Conservation (phyloP, 805 yeast species). For the Metschnikowia gelsemii region DNA sequence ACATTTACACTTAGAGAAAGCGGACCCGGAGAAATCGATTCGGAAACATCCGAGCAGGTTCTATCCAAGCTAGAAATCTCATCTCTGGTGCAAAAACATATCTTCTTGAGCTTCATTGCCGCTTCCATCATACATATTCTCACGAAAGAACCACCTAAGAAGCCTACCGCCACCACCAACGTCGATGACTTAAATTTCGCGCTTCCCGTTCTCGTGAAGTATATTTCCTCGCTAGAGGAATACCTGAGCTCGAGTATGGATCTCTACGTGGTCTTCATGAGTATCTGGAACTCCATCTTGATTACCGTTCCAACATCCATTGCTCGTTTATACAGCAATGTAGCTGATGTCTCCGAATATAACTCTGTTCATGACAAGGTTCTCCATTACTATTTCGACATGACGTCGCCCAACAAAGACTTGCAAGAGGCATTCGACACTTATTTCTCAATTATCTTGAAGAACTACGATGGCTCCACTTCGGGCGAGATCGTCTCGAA, state of each 20-base stretch:
- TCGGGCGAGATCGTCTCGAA: slow-evolving; percentile 2
- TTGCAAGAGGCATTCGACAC: slow-evolving; percentile 14
- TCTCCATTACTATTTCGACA: slow-evolving; percentile 23
- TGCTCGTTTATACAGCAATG: slow-evolving; percentile 27
- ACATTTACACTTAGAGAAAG: slow-evolving; percentile 18
- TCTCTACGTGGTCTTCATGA: slow-evolving; percentile 24
- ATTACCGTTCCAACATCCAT: slow-evolving; percentile 16
- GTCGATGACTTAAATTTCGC: slow-evolving; percentile 17
- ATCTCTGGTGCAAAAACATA: slow-evolving; percentile 21
- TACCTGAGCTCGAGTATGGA: slow-evolving; percentile 23
- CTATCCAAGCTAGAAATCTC: slow-evolving; percentile 29
- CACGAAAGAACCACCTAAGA: slow-evolving; percentile 23
- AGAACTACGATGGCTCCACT: slow-evolving; percentile 10
- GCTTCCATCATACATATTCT: slow-evolving; percentile 40
- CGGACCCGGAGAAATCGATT: slow-evolving; percentile 16
- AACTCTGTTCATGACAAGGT: slow-evolving; percentile 27
- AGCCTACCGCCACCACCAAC: slow-evolving; percentile 18
- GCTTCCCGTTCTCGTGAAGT: slow-evolving; percentile 25
- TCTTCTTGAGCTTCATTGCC: slow-evolving; percentile 38
- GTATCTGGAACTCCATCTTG: slow-evolving; percentile 29
- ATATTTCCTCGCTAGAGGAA: slow-evolving; percentile 25
- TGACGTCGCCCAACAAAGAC: slow-evolving; percentile 9
- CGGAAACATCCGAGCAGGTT: slow-evolving; percentile 29
- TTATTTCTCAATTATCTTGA: slow-evolving; percentile 15
- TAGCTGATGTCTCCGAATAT: slow-evolving; percentile 28